A percentile compares a stretch with the other conserved stretches of the same genome.
These are phyloP conservation scores for Ascochyta koolunga DNA, from an alignment of 2,329 filamentous ascomycete genomes.

Conservation along the genomic window DNA sequence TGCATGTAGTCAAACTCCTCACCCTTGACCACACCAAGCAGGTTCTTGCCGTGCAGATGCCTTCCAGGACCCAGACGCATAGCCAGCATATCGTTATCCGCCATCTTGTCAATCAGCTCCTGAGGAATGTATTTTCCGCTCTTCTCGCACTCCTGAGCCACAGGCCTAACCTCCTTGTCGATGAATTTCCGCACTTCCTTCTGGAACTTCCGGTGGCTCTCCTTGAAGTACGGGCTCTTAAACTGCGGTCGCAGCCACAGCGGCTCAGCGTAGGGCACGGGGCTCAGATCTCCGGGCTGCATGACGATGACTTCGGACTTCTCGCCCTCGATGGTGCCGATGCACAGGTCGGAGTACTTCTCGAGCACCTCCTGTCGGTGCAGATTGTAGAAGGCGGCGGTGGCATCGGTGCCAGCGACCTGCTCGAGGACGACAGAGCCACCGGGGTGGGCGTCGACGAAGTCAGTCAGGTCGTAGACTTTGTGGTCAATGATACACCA, in stretches of 20 bases:
- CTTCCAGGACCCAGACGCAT: constrained; percentile 85
- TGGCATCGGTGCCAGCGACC: constrained; percentile 82
- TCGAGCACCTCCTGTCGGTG: constrained; percentile 87
- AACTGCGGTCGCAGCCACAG: constrained; percentile 80
- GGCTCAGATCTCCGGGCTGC: constrained; percentile 72
- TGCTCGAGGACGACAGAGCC: constrained; percentile 80
- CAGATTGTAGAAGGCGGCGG: constrained; percentile 86
- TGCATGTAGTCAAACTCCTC: constrained; percentile 89
- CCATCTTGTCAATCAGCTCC: constrained; percentile 79
- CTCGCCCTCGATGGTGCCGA: constrained; percentile 78
- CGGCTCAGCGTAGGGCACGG: constrained; percentile 84
- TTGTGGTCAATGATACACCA: constrained; percentile 88
- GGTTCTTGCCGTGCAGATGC: constrained; percentile 73
- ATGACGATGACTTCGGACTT: constrained; percentile 74
- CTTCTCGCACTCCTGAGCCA: constrained; percentile 77
- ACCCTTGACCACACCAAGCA: constrained; percentile 73
- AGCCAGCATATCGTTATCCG: constrained; percentile 73
- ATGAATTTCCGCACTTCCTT: constrained; percentile 74
- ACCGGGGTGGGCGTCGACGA: constrained; percentile 83
- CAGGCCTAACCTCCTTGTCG: constrained; percentile 72
- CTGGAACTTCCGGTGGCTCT: constrained; percentile 72
- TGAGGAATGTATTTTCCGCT: constrained; percentile 73
- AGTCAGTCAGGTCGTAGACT: constrained; percentile 86
- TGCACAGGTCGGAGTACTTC: constrained; percentile 75
- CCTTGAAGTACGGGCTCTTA: constrained; percentile 80